Percentiles rank a stretch among this genome's conserved stretches.
Evolutionary conservation across 2,329 filamentous ascomycete genomes (phyloP).

Genomic region (Balansia obtecta): DNA sequence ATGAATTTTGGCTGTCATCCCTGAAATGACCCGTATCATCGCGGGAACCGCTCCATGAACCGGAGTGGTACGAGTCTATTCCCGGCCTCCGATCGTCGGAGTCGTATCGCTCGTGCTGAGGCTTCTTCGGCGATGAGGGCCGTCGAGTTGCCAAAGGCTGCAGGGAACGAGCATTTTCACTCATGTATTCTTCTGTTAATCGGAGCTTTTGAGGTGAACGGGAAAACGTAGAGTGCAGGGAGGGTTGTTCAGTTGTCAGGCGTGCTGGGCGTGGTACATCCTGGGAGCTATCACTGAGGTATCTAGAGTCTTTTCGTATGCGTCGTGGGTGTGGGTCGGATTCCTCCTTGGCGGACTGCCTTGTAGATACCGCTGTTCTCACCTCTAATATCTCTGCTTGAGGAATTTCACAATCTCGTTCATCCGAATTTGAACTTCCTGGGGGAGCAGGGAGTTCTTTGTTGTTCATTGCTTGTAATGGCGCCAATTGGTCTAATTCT

Average conservation of each 20-base stretch:
- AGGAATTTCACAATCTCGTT: slow-evolving; percentile 7
- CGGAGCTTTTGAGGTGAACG: slow-evolving; percentile 27
- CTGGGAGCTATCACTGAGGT: slow-evolving; percentile 11
- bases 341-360: slow-evolving; percentile 27
- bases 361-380: neutral
- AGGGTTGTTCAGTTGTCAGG: slow-evolving; percentile 9
- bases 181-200: slow-evolving; percentile 23
- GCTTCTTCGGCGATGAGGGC: slow-evolving; percentile 30
- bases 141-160: slow-evolving; percentile 58
- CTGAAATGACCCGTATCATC: slow-evolving; percentile 29
- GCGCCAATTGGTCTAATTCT: slow-evolving; percentile 64
- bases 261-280: slow-evolving; percentile 12
- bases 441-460: slow-evolving; percentile 67
- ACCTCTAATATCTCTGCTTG: neutral
- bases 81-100: slow-evolving; percentile 5
- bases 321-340: slow-evolving; percentile 8
- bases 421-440: slow-evolving; percentile 43
- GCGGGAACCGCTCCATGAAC: slow-evolving; percentile 13
- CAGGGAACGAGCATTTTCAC: slow-evolving; percentile 49
- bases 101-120: slow-evolving; percentile 10
- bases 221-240: slow-evolving; percentile 42
- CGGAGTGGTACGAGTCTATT: slow-evolving; percentile 5
- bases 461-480: slow-evolving; percentile 39
- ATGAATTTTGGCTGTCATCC: slow-evolving; percentile 66
- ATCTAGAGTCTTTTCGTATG: slow-evolving; percentile 11